Conservation (phyloP, 257 asterid species). For the Solanum sejunctum region DNA sequence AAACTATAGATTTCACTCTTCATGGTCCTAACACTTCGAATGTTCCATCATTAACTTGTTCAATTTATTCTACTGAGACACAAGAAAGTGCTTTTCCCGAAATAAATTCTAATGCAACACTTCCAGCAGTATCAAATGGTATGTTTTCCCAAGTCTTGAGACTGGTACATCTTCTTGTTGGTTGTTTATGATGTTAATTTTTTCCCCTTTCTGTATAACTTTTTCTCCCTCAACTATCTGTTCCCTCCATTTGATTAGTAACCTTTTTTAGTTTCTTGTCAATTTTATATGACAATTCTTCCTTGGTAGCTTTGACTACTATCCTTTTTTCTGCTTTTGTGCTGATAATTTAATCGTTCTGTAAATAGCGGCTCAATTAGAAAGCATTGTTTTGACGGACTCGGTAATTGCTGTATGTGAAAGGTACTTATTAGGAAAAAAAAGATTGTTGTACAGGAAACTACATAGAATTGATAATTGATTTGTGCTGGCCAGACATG, state of each 20-base stretch:
- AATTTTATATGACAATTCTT: background rate
- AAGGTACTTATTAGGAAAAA: background rate
- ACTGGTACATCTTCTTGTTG: background rate
- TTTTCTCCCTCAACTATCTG: background rate
- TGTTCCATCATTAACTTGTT: background rate
- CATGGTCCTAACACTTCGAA: background rate
- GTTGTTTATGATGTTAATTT: background rate
- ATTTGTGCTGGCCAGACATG: background rate
- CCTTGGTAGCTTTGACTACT: background rate
- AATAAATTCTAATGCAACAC: background rate
- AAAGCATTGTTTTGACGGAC: background rate
- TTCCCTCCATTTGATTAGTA: background rate
- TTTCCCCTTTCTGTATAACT: background rate
- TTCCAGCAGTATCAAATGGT: background rate
- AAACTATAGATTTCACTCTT: background rate
- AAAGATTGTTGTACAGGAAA: background rate
- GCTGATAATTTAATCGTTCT: background rate
- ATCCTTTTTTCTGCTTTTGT: background rate
- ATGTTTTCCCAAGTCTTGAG: background rate
- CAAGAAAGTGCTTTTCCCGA: background rate
- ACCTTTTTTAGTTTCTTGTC: background rate
- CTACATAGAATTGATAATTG: background rate
- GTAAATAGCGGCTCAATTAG: background rate
- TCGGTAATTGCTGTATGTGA: background rate
- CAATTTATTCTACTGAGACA: background rate